Evolutionary conservation across 352 stramenopile genomes (phyloP).

Genomic region (Plasmopara viticola): DNA sequence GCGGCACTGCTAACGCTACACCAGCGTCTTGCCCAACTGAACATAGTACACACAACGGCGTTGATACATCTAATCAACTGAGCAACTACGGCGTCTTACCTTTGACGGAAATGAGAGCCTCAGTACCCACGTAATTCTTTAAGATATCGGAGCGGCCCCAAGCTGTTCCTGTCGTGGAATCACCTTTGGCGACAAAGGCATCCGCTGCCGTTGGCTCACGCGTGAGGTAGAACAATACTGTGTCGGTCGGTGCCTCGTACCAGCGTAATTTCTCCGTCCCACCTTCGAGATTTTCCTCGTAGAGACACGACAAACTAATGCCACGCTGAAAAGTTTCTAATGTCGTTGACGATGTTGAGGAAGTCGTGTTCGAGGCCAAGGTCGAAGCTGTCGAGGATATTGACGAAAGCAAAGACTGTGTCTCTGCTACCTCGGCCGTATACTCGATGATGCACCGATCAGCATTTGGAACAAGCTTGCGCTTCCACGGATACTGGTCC

Average conservation of each 20-base stretch:
- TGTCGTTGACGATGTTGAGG: slow-evolving; percentile 10
- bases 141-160: slow-evolving; percentile 65
- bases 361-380: slow-evolving; percentile 12
- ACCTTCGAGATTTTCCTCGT: slow-evolving; percentile 81
- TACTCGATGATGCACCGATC: slow-evolving; percentile 76
- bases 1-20: slow-evolving; percentile 44
- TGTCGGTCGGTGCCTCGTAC: slow-evolving; percentile 80
- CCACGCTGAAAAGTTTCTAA: slow-evolving; percentile 42
- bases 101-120: slow-evolving; percentile 72
- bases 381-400: slow-evolving; percentile 18
- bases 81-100: slow-evolving; percentile 23
- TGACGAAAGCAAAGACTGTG: slow-evolving; percentile 33
- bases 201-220: slow-evolving; percentile 54
- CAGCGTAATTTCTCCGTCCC: slow-evolving; percentile 73
- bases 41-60: background rate
- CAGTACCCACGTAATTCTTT: slow-evolving; percentile 42
- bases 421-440: slow-evolving; percentile 25
- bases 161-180: slow-evolving; percentile 18
- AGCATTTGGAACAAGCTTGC: slow-evolving; percentile 69
- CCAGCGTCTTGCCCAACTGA: slow-evolving; percentile 41
- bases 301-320: slow-evolving; percentile 87
- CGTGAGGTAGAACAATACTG: slow-evolving; percentile 86
- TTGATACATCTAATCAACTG: slow-evolving; percentile 3
- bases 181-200: slow-evolving; percentile 45
- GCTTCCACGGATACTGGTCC: slow-evolving; percentile 88